Conservation (phyloP, 129 eudicot species). For the Flaveria trinervia region DNA sequence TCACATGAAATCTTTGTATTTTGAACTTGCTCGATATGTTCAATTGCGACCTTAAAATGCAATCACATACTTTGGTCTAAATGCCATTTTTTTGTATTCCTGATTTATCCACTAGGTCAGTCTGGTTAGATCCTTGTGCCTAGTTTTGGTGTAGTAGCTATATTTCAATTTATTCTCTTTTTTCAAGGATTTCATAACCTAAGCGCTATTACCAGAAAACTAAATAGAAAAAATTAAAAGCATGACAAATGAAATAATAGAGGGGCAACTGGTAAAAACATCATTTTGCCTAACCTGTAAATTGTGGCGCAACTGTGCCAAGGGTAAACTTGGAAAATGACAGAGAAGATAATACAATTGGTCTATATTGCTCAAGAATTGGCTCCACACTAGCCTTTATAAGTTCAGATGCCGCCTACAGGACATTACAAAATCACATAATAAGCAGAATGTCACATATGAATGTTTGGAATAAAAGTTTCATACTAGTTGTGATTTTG, state of each 20-base stretch:
- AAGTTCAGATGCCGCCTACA: constrained; percentile 93
- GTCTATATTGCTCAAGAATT: constrained; percentile 81
- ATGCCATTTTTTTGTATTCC: too few relatives aligned
- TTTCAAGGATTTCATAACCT: neutral
- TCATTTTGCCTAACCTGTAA: constrained; percentile 65
- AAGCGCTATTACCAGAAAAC: neutral
- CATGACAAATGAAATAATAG: neutral
- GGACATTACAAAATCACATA: constrained; percentile 26
- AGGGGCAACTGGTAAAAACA: neutral
- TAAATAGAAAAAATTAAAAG: constrained; percentile 9
- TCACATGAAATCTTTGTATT: neutral
- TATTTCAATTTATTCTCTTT: too few relatives aligned
- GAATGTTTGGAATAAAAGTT: neutral
- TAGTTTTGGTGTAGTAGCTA: too few relatives aligned
- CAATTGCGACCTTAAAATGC: too few relatives aligned
- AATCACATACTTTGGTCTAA: too few relatives aligned
- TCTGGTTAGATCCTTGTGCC: too few relatives aligned
- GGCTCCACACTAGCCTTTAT: constrained; percentile 93
- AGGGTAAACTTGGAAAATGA: constrained; percentile 86
- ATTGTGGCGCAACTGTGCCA: constrained; percentile 93
- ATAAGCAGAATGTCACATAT: constrained; percentile 15
- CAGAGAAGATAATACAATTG: constrained; percentile 69
- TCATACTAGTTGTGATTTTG: neutral
- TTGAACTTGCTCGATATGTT: too few relatives aligned
- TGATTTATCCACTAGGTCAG: too few relatives aligned